Conservation (phyloP, 306 rosid genomes). For the Malus asiatica region DNA sequence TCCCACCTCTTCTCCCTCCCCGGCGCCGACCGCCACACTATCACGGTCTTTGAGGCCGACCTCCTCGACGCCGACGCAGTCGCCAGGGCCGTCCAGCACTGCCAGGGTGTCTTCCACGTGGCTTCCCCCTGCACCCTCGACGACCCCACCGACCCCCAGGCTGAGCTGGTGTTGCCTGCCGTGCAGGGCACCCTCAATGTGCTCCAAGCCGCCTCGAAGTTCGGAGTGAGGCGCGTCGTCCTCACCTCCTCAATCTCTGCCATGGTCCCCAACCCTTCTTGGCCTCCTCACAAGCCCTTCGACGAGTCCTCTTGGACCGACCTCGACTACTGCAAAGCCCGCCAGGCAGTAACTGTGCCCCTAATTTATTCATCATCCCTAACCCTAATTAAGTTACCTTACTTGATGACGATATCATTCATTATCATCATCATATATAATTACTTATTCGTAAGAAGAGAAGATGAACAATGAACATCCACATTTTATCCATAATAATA, state of each 20-base stretch:
- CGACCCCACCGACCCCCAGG: constrained; percentile 56
- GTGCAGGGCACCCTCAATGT: constrained; percentile 74
- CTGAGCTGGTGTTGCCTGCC: constrained; percentile 58
- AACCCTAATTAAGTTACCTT: too few species aligned
- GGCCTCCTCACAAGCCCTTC: constrained; percentile 40
- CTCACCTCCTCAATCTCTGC: constrained; percentile 89
- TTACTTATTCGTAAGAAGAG: too few species aligned
- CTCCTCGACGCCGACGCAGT: constrained; percentile 50
- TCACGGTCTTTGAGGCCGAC: constrained; percentile 44
- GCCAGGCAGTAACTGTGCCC: constrained; percentile 12
- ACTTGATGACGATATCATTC: too few species aligned
- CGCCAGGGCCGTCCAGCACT: constrained; percentile 39
- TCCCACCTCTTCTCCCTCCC: constrained; percentile 58
- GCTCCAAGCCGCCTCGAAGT: constrained; percentile 43
- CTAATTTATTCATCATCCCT: not conserved
- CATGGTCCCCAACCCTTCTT: constrained; percentile 64
- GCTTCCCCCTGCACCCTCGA: constrained; percentile 83
- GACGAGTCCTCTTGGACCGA: constrained; percentile 88
- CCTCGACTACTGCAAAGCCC: constrained; percentile 47
- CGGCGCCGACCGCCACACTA: constrained; percentile 10
- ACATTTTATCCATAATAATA: too few species aligned
- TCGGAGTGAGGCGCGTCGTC: constrained; percentile 56
- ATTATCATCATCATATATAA: too few species aligned
- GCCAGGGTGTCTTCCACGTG: constrained; percentile 81
- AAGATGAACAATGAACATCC: too few species aligned